Evolutionary conservation across 1,284 basidiomycete genomes (phyloP).

Genomic region (Cystobasidium pallidum): DNA sequence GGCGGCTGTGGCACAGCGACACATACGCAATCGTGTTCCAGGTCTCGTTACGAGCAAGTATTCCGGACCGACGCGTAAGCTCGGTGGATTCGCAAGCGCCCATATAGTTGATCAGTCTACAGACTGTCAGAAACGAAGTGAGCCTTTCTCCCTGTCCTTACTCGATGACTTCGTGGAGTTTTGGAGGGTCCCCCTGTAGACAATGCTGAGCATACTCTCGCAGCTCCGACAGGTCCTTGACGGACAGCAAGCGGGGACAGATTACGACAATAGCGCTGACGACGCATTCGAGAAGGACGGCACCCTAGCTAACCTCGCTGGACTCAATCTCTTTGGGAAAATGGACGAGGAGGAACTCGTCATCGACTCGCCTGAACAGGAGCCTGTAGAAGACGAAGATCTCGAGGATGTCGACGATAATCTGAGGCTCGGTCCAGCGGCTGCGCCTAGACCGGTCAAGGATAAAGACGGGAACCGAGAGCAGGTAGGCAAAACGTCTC

Average conservation of each 20-base stretch:
- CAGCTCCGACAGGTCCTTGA: conserved; percentile 22
- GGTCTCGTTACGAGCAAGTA: conserved; percentile 8
- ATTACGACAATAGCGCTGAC: conserved; percentile 8
- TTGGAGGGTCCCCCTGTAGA: background rate
- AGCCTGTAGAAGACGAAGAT: conserved; percentile 45
- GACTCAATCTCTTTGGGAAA: conserved; percentile 13
- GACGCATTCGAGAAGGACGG: conserved; percentile 18
- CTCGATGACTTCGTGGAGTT: background rate
- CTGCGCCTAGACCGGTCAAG: conserved; percentile 27
- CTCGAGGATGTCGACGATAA: conserved; percentile 52
- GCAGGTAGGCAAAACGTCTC: too few relatives aligned
- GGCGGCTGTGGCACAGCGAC: too few relatives aligned
- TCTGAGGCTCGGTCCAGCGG: conserved; percentile 48
- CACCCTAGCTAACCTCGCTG: conserved; percentile 6
- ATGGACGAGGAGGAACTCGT: conserved; percentile 52
- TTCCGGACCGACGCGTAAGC: conserved; percentile 30
- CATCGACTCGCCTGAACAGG: conserved; percentile 51
- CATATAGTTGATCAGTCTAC: too few relatives aligned
- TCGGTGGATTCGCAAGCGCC: conserved; percentile 10
- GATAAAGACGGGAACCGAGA: conserved; percentile 31
- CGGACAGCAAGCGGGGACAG: background rate
- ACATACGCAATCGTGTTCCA: background rate
- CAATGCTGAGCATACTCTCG: conserved; percentile 17
- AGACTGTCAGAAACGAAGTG: background rate
- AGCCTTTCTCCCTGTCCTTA: background rate